Base-by-base conservation (phyloP, 129 eudicot species). In the Lonicera japonica region DNA sequence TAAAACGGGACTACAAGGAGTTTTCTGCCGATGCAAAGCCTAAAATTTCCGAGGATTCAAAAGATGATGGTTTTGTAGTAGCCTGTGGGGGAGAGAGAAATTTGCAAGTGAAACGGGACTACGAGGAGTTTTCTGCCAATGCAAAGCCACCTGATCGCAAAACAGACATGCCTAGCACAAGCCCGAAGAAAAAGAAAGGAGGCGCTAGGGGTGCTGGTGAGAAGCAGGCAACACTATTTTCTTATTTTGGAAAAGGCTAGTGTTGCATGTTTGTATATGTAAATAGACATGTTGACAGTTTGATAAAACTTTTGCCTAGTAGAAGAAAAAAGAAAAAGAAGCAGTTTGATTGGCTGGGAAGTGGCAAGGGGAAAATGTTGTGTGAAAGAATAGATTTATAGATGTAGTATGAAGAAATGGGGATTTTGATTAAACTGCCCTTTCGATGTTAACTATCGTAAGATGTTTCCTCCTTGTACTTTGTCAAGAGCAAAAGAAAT, bases 161-260 rank as follows among this genome's bases (percentile, higher is more conserved):
- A 72, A 53, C 62, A 8, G 73, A 69, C 40, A 68, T 53, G 45
- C 61, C 58, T 12, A 21, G 46, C 22, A 19, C 58, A 38, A 74
- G 69, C 46, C 81, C 92, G 9, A 60, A 50, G 54, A 74, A 61
- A 64, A 87, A 79, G 83, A 84, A 80, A 66, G 72, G 73, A 23
- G 78, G 83, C 60, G 65, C 68, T 20, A 67, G 69, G 60, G 78
- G 73, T 36, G 74, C 80, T 0, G 61, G 69, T 61, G 82, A 81
- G 34, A 81, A 83, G 61, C 97, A 90, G 43, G 75, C 80, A 23
- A 83, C 95, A 5, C 80, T 90, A 9, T 61, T 83, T 54, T 83
- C 97, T 6, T 90, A 75, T 83, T 90, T 83, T 47, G 80, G 79
- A 45, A 86, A 83, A 76, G 73, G 82, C 71, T 80, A 71, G 64